Conservation (phyloP, 2,329 filamentous ascomycete genomes). For the Botrytis hyacinthi region DNA sequence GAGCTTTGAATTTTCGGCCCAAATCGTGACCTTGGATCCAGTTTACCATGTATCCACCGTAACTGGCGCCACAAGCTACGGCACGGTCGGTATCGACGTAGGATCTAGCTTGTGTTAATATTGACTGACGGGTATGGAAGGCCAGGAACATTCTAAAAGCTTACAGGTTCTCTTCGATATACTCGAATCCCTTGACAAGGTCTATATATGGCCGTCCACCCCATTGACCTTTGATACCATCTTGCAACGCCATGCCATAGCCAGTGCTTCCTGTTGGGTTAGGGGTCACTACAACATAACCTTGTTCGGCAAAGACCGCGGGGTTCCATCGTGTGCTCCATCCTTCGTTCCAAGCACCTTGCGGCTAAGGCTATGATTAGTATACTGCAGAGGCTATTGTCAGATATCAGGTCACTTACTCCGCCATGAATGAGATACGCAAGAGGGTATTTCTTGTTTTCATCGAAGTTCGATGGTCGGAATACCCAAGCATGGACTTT, state of each 20-base stretch:
- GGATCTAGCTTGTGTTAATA: not conserved
- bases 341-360: conserved; percentile 38
- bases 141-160: not conserved
- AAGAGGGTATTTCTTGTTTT: conserved; percentile 71
- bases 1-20: conserved; percentile 79
- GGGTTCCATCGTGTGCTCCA: conserved; percentile 78
- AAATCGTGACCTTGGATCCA: conserved; percentile 89
- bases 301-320: conserved; percentile 81
- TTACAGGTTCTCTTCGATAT: conserved; percentile 62
- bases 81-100: conserved; percentile 68
- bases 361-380: conserved; percentile 27
- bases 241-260: conserved; percentile 73
- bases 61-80: conserved; percentile 72
- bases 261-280: conserved; percentile 83
- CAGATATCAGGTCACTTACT: conserved; percentile 23
- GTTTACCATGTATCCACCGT: conserved; percentile 78
- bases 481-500: conserved; percentile 64
- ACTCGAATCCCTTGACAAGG: conserved; percentile 73
- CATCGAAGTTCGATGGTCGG: conserved; percentile 65
- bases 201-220: conserved; percentile 83
- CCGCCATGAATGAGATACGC: conserved; percentile 81
- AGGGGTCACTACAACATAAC: conserved; percentile 77
- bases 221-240: conserved; percentile 79
- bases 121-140: not conserved
- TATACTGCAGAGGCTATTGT: not conserved